Percentiles rank a stretch among this genome's conserved stretches.
phyloP scores from a whole-genome alignment of 805 yeast species.

The Priceomyces fermenticarens region DNA sequence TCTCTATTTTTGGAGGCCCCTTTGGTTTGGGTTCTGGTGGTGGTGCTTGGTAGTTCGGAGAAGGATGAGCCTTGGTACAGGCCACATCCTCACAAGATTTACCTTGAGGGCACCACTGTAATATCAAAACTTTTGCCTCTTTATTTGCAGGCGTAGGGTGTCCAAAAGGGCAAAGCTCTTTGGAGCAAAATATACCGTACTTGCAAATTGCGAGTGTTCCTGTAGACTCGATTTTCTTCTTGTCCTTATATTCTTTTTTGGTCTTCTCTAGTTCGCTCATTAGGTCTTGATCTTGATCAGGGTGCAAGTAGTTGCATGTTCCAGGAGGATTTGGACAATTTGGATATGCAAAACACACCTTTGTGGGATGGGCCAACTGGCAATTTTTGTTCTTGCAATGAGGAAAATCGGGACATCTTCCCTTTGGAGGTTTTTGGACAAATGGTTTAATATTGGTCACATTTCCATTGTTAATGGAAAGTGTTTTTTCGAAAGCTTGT shows the following conservation, averaged over 20 bases:
- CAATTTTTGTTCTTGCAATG: slow-evolving; percentile 69
- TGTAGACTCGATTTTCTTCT: slow-evolving; percentile 30
- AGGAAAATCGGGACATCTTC: slow-evolving; percentile 71
- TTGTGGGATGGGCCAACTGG: slow-evolving; percentile 76
- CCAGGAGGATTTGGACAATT: slow-evolving; percentile 78
- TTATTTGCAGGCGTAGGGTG: slow-evolving; percentile 88
- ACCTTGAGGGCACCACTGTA: slow-evolving; percentile 77
- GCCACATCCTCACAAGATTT: slow-evolving; percentile 56
- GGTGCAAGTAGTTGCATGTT: slow-evolving; percentile 79
- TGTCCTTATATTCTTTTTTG: slow-evolving; percentile 48
- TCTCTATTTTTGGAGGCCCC: slow-evolving; percentile 11
- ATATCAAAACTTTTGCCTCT: slow-evolving; percentile 62
- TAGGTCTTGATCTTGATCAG: slow-evolving; percentile 76
- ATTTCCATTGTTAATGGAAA: slow-evolving; percentile 30
- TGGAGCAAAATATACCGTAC: slow-evolving; percentile 71
- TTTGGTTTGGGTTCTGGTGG: slow-evolving; percentile 10
- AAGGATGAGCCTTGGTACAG: slow-evolving; percentile 81
- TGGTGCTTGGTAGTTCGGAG: slow-evolving; percentile 46
- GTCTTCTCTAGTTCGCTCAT: slow-evolving; percentile 66
- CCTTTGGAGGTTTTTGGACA: slow-evolving; percentile 49
- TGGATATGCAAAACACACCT: slow-evolving; percentile 69
- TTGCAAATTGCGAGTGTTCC: slow-evolving; percentile 64
- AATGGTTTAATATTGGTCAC: slow-evolving; percentile 26
- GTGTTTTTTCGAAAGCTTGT: slow-evolving; percentile 39
- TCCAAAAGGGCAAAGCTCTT: slow-evolving; percentile 80